Evolutionary conservation across 202 grass and related monocot species (phyloP).

Genomic region (Elaeis oleifera): DNA sequence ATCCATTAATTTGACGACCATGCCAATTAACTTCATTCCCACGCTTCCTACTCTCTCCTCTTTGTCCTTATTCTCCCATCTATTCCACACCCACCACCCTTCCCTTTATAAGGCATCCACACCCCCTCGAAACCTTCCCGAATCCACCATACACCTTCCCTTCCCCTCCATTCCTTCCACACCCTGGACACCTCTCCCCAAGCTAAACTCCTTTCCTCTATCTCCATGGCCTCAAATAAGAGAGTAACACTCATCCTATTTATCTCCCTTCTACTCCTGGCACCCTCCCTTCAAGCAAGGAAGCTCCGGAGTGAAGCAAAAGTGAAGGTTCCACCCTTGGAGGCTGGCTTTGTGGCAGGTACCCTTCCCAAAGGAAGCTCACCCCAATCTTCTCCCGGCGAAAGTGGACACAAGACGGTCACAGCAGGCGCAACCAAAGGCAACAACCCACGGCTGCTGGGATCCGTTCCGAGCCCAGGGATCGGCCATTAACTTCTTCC

Average conservation of each 20-base stretch:
- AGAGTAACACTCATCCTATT: background rate
- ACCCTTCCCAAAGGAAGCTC: background rate
- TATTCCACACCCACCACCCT: too few species aligned
- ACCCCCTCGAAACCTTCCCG: too few species aligned
- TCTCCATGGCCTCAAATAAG: too few species aligned
- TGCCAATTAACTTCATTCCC: too few species aligned
- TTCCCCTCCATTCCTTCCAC: too few species aligned
- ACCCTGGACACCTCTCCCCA: too few species aligned
- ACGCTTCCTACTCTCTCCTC: too few species aligned
- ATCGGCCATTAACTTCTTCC: slow-evolving; percentile 45
- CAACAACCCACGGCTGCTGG: slow-evolving; percentile 25
- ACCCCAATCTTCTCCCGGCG: slow-evolving; percentile 4
- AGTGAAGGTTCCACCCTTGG: background rate
- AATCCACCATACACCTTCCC: too few species aligned
- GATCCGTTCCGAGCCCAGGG: slow-evolving; percentile 63
- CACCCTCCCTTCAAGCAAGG: slow-evolving; percentile 20
- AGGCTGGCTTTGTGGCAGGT: background rate
- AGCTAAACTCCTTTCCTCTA: too few species aligned
- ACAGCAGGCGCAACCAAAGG: background rate
- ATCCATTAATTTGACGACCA: too few species aligned
- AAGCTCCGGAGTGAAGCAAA: background rate
- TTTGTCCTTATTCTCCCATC: too few species aligned
- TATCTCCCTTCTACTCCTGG: slow-evolving; percentile 5
- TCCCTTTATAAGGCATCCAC: too few species aligned
- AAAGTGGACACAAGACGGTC: background rate